phyloP scores from a whole-genome alignment of 768 basidiomycete genomes.

The Lentinula sp. region DNA sequence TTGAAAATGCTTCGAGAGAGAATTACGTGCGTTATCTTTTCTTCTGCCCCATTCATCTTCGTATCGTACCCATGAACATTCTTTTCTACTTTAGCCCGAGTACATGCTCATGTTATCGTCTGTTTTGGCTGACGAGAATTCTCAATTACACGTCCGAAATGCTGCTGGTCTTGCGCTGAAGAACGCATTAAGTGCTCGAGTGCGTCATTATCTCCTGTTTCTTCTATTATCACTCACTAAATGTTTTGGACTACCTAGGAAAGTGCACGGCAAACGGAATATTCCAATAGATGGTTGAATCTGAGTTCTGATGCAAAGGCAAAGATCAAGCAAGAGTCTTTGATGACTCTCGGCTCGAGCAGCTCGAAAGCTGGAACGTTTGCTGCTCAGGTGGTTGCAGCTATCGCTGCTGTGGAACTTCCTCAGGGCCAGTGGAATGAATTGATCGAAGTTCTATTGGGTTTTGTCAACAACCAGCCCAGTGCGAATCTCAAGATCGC shows the following conservation, averaged over 20 bases:
- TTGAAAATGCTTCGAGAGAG: slow-evolving; percentile 79
- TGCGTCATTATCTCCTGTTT: slow-evolving; percentile 37
- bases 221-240: background rate
- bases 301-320: slow-evolving; percentile 58
- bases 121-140: slow-evolving; percentile 75
- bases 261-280: slow-evolving; percentile 64
- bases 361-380: slow-evolving; percentile 72
- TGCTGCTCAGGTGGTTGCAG: slow-evolving; percentile 90
- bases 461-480: slow-evolving; percentile 66
- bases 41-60: slow-evolving; percentile 9
- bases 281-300: slow-evolving; percentile 77
- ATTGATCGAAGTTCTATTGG: slow-evolving; percentile 81
- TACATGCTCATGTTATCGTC: slow-evolving; percentile 90
- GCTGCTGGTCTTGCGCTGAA: slow-evolving; percentile 97
- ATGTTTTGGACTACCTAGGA: slow-evolving; percentile 46
- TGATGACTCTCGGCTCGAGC: slow-evolving; percentile 75
- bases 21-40: slow-evolving; percentile 71
- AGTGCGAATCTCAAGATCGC: slow-evolving; percentile 78
- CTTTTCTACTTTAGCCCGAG: slow-evolving; percentile 54
- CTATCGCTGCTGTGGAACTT: slow-evolving; percentile 91
- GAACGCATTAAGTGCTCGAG: slow-evolving; percentile 87
- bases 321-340: slow-evolving; percentile 85
- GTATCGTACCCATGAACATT: slow-evolving; percentile 11
- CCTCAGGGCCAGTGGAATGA: slow-evolving; percentile 86
- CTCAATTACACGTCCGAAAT: slow-evolving; percentile 72